Conservation (phyloP, 1,139 yeast species). For the Candida sojae region DNA sequence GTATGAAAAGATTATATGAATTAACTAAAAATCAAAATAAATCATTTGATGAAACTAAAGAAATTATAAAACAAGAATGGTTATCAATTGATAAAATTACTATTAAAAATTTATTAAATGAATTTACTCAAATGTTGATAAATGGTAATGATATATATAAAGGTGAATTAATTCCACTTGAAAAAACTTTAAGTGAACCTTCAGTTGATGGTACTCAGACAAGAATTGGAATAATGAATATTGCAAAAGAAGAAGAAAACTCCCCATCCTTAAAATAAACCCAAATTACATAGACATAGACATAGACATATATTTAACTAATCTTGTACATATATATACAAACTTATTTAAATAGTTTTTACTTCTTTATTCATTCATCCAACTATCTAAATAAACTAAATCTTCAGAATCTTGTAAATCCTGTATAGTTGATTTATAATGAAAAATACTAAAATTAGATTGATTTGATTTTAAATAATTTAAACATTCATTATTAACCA, state of each 20-base stretch:
- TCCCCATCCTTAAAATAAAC: not conserved
- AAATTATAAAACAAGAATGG: constrained; percentile 20
- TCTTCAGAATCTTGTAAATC: constrained; percentile 38
- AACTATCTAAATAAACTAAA: constrained; percentile 41
- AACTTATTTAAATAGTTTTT: no score
- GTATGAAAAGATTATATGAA: not conserved
- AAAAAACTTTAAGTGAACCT: not conserved
- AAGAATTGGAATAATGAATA: not conserved
- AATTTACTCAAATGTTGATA: constrained; percentile 26
- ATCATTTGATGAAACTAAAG: not conserved
- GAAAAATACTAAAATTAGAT: constrained; percentile 2
- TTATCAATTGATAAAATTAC: no score
- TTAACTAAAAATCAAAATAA: not conserved
- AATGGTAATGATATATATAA: constrained; percentile 30
- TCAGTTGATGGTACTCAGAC: constrained; percentile 4
- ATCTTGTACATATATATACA: not conserved
- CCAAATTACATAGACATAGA: not conserved
- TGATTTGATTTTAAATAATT: constrained; percentile 1
- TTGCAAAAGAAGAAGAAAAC: no score
- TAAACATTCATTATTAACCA: constrained; percentile 2
- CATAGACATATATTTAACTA: not conserved
- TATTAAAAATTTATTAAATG: constrained; percentile 24
- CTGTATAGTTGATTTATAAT: constrained; percentile 31
- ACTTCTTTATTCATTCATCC: no score
- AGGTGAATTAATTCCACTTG: constrained; percentile 26